Evolutionary conservation across 257 asterid species (phyloP).

Genomic region (Solanum pennellii): DNA sequence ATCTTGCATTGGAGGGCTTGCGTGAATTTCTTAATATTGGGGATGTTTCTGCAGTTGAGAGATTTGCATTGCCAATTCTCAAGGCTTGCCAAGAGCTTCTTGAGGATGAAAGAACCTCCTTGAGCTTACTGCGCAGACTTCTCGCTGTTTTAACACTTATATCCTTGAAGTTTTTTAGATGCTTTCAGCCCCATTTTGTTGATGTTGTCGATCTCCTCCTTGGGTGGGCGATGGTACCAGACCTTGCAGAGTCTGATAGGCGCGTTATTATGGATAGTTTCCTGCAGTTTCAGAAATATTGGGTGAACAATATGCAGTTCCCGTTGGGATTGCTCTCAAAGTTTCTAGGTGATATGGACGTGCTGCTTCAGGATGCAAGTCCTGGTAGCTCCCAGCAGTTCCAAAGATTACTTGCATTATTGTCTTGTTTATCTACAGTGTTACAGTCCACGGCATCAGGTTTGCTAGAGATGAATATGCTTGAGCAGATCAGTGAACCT

Average conservation of each 20-base stretch:
- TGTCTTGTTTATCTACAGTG: slow-evolving; percentile 85
- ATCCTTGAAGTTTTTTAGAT: slow-evolving; percentile 78
- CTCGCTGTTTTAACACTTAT: slow-evolving; percentile 68
- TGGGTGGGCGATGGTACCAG: slow-evolving; percentile 97
- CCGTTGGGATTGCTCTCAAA: slow-evolving; percentile 83
- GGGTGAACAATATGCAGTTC: slow-evolving; percentile 97
- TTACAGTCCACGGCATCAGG: slow-evolving; percentile 95
- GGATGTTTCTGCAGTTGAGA: slow-evolving; percentile 81
- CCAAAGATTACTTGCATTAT: slow-evolving; percentile 66
- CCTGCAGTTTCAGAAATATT: slow-evolving; percentile 92
- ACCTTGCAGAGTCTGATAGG: slow-evolving; percentile 62
- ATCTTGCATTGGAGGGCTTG: slow-evolving; percentile 78
- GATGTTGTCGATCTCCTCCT: slow-evolving; percentile 95
- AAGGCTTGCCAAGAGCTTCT: slow-evolving; percentile 97
- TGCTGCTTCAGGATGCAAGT: slow-evolving; percentile 77
- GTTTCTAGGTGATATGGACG: slow-evolving; percentile 94
- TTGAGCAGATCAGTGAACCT: slow-evolving; percentile 72
- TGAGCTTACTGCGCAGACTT: slow-evolving; percentile 62
- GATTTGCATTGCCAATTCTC: slow-evolving; percentile 86
- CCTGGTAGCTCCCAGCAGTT: slow-evolving; percentile 78
- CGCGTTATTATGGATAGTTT: slow-evolving; percentile 88
- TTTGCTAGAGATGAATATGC: slow-evolving; percentile 82
- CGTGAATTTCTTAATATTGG: slow-evolving; percentile 84
- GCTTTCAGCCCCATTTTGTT: slow-evolving; percentile 91
- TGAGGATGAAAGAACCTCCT: slow-evolving; percentile 93